Percentiles rank a stretch among this genome's conserved stretches.
Conservation (phyloP, 371 early-diverging fungal species). For the Apophysomyces ossiformis region DNA sequence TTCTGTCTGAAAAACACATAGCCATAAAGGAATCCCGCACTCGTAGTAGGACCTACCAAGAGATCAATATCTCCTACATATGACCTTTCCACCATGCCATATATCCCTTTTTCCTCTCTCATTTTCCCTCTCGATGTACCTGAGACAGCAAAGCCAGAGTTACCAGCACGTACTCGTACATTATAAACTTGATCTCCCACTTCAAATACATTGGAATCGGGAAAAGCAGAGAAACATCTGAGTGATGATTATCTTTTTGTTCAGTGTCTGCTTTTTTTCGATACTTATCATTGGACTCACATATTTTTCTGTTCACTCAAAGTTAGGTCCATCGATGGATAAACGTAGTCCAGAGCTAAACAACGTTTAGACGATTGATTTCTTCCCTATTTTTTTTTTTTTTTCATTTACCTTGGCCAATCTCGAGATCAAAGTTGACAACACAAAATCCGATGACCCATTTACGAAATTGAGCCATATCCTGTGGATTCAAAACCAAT, state of each 20-base stretch:
- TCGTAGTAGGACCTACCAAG: conserved; percentile 60
- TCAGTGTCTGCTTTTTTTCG: neutral
- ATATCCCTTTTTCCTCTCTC: neutral
- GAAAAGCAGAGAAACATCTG: conserved; percentile 94
- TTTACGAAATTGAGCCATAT: conserved; percentile 64
- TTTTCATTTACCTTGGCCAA: conserved; percentile 77
- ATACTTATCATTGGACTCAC: conserved; percentile 42
- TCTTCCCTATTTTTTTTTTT: neutral
- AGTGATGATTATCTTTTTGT: neutral
- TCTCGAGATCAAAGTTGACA: conserved; percentile 94
- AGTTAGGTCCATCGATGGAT: conserved; percentile 82
- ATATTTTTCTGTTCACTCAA: conserved; percentile 82
- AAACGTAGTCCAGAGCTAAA: conserved; percentile 80
- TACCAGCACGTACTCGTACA: conserved; percentile 81
- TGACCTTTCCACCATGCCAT: neutral
- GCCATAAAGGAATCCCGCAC: conserved; percentile 84
- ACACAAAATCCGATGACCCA: conserved; percentile 91
- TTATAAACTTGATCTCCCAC: conserved; percentile 91
- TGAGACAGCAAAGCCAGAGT: conserved; percentile 61
- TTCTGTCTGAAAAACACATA: conserved; percentile 96
- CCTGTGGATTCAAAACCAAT: conserved; percentile 40
- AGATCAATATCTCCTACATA: conserved; percentile 14
- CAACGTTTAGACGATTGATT: neutral
- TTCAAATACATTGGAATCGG: conserved; percentile 92
- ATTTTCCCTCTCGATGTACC: conserved; percentile 40